phyloP scores from a whole-genome alignment of 2,329 filamentous ascomycete genomes.

The Alternaria triticina region DNA sequence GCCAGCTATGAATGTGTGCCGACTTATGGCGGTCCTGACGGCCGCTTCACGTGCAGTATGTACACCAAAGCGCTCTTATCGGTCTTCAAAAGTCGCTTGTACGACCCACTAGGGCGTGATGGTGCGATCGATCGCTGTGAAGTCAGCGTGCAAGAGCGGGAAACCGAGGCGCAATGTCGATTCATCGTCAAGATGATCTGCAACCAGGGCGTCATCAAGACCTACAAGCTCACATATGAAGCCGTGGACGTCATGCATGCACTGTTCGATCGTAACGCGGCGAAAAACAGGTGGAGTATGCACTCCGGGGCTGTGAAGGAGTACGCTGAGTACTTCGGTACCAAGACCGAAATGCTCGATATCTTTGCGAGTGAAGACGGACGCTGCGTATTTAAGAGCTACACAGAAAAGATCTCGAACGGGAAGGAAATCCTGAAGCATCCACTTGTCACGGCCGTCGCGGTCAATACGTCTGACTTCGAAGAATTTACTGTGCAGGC shows the following conservation, averaged over 20 bases:
- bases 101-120: conserved; percentile 70
- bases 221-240: conserved; percentile 78
- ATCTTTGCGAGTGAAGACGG: conserved; percentile 72
- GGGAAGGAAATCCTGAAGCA: conserved; percentile 79
- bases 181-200: conserved; percentile 77
- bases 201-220: conserved; percentile 78
- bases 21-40: conserved; percentile 41
- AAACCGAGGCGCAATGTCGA: conserved; percentile 71
- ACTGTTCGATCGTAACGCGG: conserved; percentile 71
- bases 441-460: conserved; percentile 79
- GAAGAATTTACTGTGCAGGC: conserved; percentile 76
- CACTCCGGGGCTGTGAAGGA: conserved; percentile 74
- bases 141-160: conserved; percentile 73
- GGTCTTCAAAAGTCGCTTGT: conserved; percentile 72
- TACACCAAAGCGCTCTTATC: conserved; percentile 74
- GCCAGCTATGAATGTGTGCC: conserved; percentile 70
- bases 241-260: conserved; percentile 76
- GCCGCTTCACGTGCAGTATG: conserved; percentile 74
- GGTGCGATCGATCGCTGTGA: conserved; percentile 77
- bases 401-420: conserved; percentile 78
- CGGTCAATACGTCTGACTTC: conserved; percentile 78
- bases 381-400: conserved; percentile 77
- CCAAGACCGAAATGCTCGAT: conserved; percentile 80
- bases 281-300: conserved; percentile 74
- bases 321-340: conserved; percentile 80